phyloP scores from a whole-genome alignment of 1,284 basidiomycete species.

The Rhodotorula glutinis region DNA sequence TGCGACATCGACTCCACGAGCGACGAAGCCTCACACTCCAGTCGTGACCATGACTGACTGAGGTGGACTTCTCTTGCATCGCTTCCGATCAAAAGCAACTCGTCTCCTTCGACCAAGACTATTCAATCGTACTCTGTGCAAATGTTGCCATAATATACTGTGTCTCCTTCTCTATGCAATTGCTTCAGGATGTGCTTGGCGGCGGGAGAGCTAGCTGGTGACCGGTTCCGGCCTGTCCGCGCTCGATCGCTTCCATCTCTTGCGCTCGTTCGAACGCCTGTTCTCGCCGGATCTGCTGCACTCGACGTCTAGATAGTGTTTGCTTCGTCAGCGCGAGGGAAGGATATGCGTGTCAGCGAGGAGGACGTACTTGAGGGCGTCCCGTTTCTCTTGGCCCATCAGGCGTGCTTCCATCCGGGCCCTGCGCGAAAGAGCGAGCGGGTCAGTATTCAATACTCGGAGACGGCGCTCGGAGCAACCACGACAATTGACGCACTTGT shows the following conservation, averaged over 20 bases:
- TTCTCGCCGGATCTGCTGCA: slow-evolving; percentile 23
- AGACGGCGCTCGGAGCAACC: neutral
- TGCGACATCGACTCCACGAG: neutral
- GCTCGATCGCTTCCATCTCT: slow-evolving; percentile 23
- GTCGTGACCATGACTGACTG: no score
- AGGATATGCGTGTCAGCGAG: neutral
- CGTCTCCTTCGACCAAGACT: neutral
- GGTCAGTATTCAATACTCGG: neutral
- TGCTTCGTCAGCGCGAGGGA: no score
- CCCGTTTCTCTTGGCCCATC: slow-evolving; percentile 25
- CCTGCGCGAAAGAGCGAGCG: neutral
- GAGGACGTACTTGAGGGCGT: slow-evolving; percentile 26
- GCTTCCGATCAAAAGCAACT: no score
- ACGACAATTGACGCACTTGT: neutral
- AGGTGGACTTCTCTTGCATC: no score
- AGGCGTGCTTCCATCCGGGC: slow-evolving; percentile 29
- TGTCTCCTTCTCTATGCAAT: neutral
- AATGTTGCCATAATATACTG: neutral
- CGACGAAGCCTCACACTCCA: neutral
- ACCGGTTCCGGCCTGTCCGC: slow-evolving; percentile 4
- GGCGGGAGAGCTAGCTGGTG: slow-evolving; percentile 22
- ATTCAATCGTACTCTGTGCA: neutral
- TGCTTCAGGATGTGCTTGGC: neutral
- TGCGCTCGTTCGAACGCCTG: slow-evolving; percentile 27
- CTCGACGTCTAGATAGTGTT: slow-evolving; percentile 19